Base-by-base conservation (phyloP, 495 filamentous ascomycete genomes). In the Hapsidospora chrysogenum region DNA sequence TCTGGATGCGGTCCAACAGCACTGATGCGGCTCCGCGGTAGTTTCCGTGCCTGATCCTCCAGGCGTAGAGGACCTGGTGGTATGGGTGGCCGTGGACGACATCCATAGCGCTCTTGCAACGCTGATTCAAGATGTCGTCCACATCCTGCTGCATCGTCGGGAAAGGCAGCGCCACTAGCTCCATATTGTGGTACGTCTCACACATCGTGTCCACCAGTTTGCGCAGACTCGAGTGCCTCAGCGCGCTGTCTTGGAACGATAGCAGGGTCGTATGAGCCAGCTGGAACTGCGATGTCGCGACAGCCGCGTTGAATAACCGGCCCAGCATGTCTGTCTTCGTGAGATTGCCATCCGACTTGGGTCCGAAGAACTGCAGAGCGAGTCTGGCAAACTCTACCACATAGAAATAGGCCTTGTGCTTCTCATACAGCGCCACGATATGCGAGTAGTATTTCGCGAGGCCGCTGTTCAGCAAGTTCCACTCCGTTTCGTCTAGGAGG, bases 1-100 rank as follows among this genome's bases (percentile, higher is more conserved):
- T 64, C 60, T 51, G 54, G 35, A 58, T 58, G 42, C 77, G 63
- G 41, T 79, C 72, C 23, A 80, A 60, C 17, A 92, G 66, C 29
- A 85, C 68, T 29, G 77, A 70, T 0, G 89, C 85, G 2, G 82
- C 89, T 32, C 87, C 89, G 25, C 86, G 81, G 57, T 81, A 89
- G 51, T 97, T 82, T 36, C 72, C 68, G 33, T 76, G 78, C 42
- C 72, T 70, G 37, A 94, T 75, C 35, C 92, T 75, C 68, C 83
- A 96, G 15, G 85, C 74, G 44, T 92, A 89, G 18, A 96, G 71
- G 29, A 93, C 75, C 44, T 83, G 78, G 48, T 78, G 78, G 53
- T 80, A 86, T 5, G 72, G 76, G 1, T 70, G 62, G 17, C 67
- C 70, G 15, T 59, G 57, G 28, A 62, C 50, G 21, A 80, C 64